A percentile compares a stretch with the other conserved stretches of the same genome.
These are phyloP conservation scores for Cystofilobasidium capitatum DNA, from an alignment of 768 basidiomycete species.

Conservation along the genomic window DNA sequence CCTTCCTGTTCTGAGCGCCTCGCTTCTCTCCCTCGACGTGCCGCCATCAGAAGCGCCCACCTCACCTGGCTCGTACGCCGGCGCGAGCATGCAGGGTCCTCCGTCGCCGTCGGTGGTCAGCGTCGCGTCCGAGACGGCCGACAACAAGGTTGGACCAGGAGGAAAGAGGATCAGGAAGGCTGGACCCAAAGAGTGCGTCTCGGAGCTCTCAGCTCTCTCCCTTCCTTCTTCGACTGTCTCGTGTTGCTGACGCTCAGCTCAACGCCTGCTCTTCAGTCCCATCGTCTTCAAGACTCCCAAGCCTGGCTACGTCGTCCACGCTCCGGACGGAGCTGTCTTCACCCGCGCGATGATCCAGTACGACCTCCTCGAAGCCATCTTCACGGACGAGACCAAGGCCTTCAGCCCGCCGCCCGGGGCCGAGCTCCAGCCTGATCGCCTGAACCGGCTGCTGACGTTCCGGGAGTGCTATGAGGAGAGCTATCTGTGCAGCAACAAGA, in stretches of 20 bases:
- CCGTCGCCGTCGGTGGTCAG: not conserved
- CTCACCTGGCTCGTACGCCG: not conserved
- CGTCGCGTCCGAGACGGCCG: not conserved
- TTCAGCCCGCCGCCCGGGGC: slow-evolving; percentile 53
- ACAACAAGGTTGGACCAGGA: not conserved
- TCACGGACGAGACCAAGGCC: slow-evolving; percentile 55
- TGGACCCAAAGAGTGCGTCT: not conserved
- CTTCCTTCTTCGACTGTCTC: not conserved
- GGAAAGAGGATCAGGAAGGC: not conserved
- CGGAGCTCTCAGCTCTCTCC: not conserved
- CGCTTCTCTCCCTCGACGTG: not conserved
- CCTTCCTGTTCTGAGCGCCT: not conserved
- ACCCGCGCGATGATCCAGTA: slow-evolving; percentile 44
- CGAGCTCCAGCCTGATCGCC: slow-evolving; percentile 19
- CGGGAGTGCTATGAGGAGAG: slow-evolving; percentile 74
- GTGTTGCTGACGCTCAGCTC: no score
- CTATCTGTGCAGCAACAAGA: slow-evolving; percentile 60
- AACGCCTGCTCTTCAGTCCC: not conserved
- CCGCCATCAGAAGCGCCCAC: slow-evolving; percentile 1
- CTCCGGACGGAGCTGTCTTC: slow-evolving; percentile 9
- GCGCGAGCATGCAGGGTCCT: not conserved
- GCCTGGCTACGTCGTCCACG: slow-evolving; percentile 18
- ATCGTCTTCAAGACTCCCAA: slow-evolving; percentile 8
- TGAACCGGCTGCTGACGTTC: slow-evolving; percentile 52
- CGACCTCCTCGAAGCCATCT: slow-evolving; percentile 71